Conservation (phyloP, 2,329 filamentous ascomycete species). For the Ambrosiella beaveri region DNA sequence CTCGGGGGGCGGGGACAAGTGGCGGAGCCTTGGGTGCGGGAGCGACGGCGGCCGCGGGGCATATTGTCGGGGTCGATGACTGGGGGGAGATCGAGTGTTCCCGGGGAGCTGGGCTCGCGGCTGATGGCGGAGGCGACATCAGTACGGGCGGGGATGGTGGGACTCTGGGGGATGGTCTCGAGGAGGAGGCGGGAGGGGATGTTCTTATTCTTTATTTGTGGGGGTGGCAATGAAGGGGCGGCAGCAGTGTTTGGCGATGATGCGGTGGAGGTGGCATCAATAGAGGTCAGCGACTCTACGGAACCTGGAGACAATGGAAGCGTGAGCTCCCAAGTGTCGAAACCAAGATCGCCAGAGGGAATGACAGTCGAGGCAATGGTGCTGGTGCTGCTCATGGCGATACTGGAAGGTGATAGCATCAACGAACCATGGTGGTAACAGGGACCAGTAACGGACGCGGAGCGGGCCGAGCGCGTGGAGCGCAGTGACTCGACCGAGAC, state of each 20-base stretch:
- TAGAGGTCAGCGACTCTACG: slow-evolving; percentile 5
- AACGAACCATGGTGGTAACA: neutral
- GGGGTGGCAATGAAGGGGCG: neutral
- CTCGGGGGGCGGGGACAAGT: neutral
- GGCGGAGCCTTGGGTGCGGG: slow-evolving; percentile 10
- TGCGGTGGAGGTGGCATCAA: slow-evolving; percentile 1
- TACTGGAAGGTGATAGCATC: neutral
- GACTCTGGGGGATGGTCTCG: slow-evolving; percentile 12
- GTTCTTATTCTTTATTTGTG: slow-evolving; percentile 7
- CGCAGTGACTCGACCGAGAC: slow-evolving; percentile 11
- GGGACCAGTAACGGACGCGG: neutral
- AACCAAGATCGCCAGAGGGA: slow-evolving; percentile 3
- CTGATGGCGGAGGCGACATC: neutral
- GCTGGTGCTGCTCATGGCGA: neutral
- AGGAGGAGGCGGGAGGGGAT: slow-evolving; percentile 11
- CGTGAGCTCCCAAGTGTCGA: slow-evolving; percentile 8
- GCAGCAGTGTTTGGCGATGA: slow-evolving; percentile 1
- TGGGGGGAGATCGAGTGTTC: slow-evolving; percentile 7
- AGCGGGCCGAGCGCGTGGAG: slow-evolving; percentile 3
- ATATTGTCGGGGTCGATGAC: slow-evolving; percentile 8
- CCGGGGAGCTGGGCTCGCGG: slow-evolving; percentile 1
- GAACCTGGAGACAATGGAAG: neutral
- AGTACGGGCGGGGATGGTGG: slow-evolving; percentile 6
- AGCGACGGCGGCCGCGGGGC: slow-evolving; percentile 8
- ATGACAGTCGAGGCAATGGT: slow-evolving; percentile 5